phyloP scores from a whole-genome alignment of 2,329 filamentous ascomycete genomes.

The Colletotrichum destructivum region DNA sequence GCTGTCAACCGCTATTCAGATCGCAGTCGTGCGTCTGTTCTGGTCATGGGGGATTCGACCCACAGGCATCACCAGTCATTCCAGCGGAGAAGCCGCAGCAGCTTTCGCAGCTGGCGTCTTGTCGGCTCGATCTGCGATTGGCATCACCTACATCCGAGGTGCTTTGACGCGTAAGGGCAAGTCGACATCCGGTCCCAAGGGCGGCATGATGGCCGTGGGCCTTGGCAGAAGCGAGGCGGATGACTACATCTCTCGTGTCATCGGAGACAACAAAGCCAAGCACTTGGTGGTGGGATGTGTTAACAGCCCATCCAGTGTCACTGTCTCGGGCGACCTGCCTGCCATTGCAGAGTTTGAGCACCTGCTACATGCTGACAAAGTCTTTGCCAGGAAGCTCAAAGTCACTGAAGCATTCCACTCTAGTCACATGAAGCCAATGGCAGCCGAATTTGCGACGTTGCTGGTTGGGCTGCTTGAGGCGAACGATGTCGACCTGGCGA shows the following conservation, averaged over 20 bases:
- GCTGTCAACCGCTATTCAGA: slow-evolving; percentile 58
- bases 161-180: slow-evolving; percentile 45
- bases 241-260: slow-evolving; percentile 35
- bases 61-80: slow-evolving; percentile 52
- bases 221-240: slow-evolving; percentile 50
- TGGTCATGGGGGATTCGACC: slow-evolving; percentile 48
- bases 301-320: slow-evolving; percentile 39
- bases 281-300: slow-evolving; percentile 26
- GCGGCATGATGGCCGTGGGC: slow-evolving; percentile 71
- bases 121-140: slow-evolving; percentile 53
- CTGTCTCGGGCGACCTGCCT: slow-evolving; percentile 35
- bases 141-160: slow-evolving; percentile 65
- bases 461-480: slow-evolving; percentile 44
- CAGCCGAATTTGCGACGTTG: slow-evolving; percentile 41
- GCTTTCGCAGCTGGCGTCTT: slow-evolving; percentile 50
- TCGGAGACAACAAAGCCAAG: slow-evolving; percentile 43
- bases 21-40: slow-evolving; percentile 56
- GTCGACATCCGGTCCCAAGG: slow-evolving; percentile 45
- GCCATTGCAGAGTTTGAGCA: slow-evolving; percentile 27
- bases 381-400: slow-evolving; percentile 48
- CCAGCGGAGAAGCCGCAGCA: slow-evolving; percentile 56
- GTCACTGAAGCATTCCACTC: slow-evolving; percentile 52
- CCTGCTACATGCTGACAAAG: slow-evolving; percentile 11
- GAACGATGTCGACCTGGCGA: slow-evolving; percentile 38
- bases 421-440: slow-evolving; percentile 49